Base-by-base conservation (phyloP, 2,329 filamentous ascomycete genomes). In the Trichophyton rubrum region DNA sequence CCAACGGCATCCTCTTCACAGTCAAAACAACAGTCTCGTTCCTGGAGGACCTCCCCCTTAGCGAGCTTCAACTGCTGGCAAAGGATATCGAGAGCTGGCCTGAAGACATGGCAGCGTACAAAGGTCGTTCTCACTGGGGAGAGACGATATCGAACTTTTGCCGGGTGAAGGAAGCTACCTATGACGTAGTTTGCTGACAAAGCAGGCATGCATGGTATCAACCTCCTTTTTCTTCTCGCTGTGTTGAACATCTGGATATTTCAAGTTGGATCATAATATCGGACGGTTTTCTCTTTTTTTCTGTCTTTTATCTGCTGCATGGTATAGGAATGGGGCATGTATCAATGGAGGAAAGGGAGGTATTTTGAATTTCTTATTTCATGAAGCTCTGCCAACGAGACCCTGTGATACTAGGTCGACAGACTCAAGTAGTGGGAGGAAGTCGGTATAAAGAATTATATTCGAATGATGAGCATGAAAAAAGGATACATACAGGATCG, bases 1-100 rank as follows among this genome's bases (percentile, higher is more conserved):
- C 73, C 0, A 72, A 71, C 0, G 74, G 78, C 0, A 73, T 82
- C 1, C 69, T 81, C 3, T 80, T 81, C 63, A 77, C 77, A 0
- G 78, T 80, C 7, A 76, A 77, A 62, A 81, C 79, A 0, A 74
- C 73, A 7, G 67, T 81, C 56, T 72, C 74, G 2, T 70, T 70
- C 0, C 64, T 79, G 4, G 68, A 72, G 3, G 72, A 77, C 56
- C 66, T 79, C 3, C 70, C 71, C 0, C 70, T 71, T 59, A 68
- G 73, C 20, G 76, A 78, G 63, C 63, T 77, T 40, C 66, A 69
- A 33, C 75, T 74, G 47, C 66, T 79, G 24, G 73, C 69, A 5
- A 75, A 68, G n/a, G 75, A 78, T 60, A 72, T 78, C 58, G 67
- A 68, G 43, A 77, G 72, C 24, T 78, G 77, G 77, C 75, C 76